Base-by-base conservation (phyloP, 2,329 filamentous ascomycete species). In the Botrytis fragariae region DNA sequence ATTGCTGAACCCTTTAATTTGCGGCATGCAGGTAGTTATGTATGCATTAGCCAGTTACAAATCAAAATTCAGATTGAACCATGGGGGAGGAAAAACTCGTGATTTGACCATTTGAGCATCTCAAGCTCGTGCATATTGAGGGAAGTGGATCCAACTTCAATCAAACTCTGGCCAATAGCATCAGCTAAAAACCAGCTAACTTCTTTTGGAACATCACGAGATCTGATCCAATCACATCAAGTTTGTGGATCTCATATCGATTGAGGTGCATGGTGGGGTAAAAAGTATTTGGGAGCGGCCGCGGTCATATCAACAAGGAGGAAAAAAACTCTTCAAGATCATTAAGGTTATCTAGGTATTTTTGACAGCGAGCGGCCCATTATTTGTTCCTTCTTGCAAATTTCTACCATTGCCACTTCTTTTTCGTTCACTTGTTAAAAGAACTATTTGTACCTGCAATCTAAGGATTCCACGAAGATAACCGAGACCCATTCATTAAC, bases 311-410 rank as follows among this genome's bases (percentile, higher is more conserved):
- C 60, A n/a, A 62, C 57, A 59, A 39, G 37, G 39, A 64, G 42
- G 29, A 22, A 63, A 39, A 63, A 63, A 63, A 29, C 61, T 64
- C 61, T 64, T 64, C 59, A 37, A 61, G 35, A 39, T 37, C 59
- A 61, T 14, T 60, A 35, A 22, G 32, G 57, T 35, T 32, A 35
- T 60, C 39, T 22, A n/a, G 37, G 25, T 62, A 62, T 39, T 39
- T 37, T 62, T n/a, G 59, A 61, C 59, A 61, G 12, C 59, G 25
- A 37, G 59, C 22, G 37, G 37, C 14, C 60, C 37, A 9, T 29
- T 42, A 29, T 29, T 63, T 20, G 60, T 63, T 44, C 4, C 7
- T 62, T 42, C 16, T 62, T 62, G 37, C 37, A 42, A 62, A 62
- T 16, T 35, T 18, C 42, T 37, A 12, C n/a, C 1, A 16, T 65